These are phyloP conservation scores for Hymenoscyphus infarciens DNA, from an alignment of 2,329 filamentous ascomycete genomes.

Conservation along the genomic window DNA sequence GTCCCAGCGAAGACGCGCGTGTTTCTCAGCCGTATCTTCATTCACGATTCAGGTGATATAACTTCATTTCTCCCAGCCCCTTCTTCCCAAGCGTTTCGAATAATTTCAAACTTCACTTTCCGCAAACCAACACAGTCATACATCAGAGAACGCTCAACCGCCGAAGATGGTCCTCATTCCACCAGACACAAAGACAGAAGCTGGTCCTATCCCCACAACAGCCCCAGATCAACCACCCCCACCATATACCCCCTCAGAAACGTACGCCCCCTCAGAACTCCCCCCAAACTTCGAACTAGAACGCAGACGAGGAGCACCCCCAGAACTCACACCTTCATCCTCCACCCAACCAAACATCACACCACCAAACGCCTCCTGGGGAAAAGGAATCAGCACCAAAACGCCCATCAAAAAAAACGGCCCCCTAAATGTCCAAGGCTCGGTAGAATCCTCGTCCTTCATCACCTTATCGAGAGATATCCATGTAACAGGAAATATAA, in stretches of 20 bases:
- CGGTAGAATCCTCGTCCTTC: conserved; percentile 9
- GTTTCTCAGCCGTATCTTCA: too few relatives aligned
- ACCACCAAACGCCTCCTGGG: not conserved
- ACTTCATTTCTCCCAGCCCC: not conserved
- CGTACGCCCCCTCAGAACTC: not conserved
- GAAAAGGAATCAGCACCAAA: not conserved
- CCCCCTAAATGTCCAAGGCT: conserved; percentile 3
- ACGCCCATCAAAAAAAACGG: not conserved
- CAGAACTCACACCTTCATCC: not conserved
- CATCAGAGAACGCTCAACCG: too few relatives aligned
- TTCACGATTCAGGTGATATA: not conserved
- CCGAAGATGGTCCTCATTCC: conserved; percentile 1
- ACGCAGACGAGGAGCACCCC: not conserved
- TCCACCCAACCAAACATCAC: not conserved
- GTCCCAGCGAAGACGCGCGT: too few relatives aligned
- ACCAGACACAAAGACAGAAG: not conserved
- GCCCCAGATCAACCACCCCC: not conserved
- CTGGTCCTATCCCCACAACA: not conserved
- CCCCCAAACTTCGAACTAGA: not conserved
- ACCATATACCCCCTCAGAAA: not conserved
- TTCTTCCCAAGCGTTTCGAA: too few relatives aligned
- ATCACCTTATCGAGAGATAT: conserved; percentile 22
- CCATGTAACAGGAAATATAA: conserved; percentile 22
- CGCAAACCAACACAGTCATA: too few relatives aligned
- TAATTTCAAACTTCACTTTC: too few relatives aligned